Evolutionary conservation across 2,329 filamentous ascomycete species (phyloP).

Genomic region (Hymenoscyphus albidus): DNA sequence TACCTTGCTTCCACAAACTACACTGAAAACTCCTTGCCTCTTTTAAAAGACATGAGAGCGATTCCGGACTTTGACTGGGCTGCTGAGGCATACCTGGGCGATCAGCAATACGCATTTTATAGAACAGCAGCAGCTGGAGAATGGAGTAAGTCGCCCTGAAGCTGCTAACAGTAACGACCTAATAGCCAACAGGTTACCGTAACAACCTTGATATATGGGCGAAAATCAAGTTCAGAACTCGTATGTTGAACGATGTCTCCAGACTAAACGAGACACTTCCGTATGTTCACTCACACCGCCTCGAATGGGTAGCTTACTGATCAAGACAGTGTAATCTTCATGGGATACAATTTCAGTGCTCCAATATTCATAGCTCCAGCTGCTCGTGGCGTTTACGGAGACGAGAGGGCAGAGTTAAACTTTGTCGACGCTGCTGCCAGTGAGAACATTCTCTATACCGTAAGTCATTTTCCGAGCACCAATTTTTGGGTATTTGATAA

Average conservation of each 20-base stretch:
- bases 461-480: conserved; percentile 4
- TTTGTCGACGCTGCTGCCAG: conserved; percentile 37
- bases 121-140: conserved; percentile 10
- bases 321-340: conserved; percentile 19
- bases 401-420: conserved; percentile 35
- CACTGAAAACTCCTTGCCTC: background rate
- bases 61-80: conserved; percentile 12
- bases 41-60: background rate
- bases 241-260: conserved; percentile 40
- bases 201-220: conserved; percentile 52
- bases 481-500: background rate
- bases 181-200: conserved; percentile 13
- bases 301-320: background rate
- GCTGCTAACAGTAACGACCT: background rate
- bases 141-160: background rate
- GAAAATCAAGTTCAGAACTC: conserved; percentile 45
- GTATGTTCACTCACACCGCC: background rate
- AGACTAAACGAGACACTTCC: conserved; percentile 29
- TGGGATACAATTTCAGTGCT: conserved; percentile 37
- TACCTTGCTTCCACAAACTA: conserved; percentile 1
- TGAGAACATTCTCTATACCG: conserved; percentile 16
- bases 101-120: conserved; percentile 6
- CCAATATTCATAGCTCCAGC: conserved; percentile 39
- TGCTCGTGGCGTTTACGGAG: conserved; percentile 34
- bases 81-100: conserved; percentile 3